Evolutionary conservation across 805 yeast species (phyloP), one percentile per base, ranked within the genome.

Genomic region (Starmera dryadoides): DNA sequence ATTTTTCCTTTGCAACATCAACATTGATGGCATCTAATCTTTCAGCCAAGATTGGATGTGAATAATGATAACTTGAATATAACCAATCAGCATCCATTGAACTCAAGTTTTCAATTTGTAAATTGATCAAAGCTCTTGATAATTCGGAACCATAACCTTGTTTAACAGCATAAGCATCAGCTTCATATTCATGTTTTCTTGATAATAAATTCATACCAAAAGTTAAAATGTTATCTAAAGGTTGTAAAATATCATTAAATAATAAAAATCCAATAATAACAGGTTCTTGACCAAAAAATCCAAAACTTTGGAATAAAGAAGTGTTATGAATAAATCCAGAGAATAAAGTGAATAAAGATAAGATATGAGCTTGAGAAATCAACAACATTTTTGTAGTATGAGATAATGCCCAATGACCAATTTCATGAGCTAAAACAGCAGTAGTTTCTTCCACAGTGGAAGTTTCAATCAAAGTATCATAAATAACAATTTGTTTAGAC

Each of bases 351-450:
- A 89, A 86, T 33, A 79, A 71, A 20, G 75, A 53, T 49, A 83
- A 75, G 38, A 81, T 60, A 50, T 85, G 85, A 5, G 66, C 58
- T 61, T 86, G 89, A 35, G 77, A 68, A 45, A 81, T 72, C 5
- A 73, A 53, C 53, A 93, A 63, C 71, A 82, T 74, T 57, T 79
- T 80, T n/a, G 89, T 68, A 44, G 89, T 82, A 61, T 93, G 99
- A 42, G 83, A 79, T 59, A 84, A 72, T 52, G 82, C 81, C 99
- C 99, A 93, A 61, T 93, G 99, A 37, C 99, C 99, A 50, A 93
- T 82, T 67, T 93, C 99, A 58, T 93, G 99, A n/a, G 95, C 98
- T 47, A 91, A 71, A 1, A 93, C 96, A 38, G 98, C 97, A 38
- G 88, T 86, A 31, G 88, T 86, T 62, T 93, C 95, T 33, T 73